Evolutionary conservation across 2,329 filamentous ascomycete genomes (phyloP).

Genomic region (Hymenoscyphus fraxineus): DNA sequence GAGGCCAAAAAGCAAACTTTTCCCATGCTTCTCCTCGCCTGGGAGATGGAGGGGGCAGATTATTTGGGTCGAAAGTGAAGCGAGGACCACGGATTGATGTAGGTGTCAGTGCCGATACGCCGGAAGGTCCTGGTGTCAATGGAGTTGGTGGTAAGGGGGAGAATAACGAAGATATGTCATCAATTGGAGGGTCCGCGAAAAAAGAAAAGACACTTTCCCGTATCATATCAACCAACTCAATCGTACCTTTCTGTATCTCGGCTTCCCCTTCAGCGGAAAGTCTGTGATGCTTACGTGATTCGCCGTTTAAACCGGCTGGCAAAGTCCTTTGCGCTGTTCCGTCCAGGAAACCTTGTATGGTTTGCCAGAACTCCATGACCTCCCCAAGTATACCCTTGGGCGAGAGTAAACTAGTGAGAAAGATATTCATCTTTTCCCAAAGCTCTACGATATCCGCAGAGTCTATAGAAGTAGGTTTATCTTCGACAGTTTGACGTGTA

Average conservation of each 20-base stretch:
- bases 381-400: constrained; percentile 80
- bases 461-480: constrained; percentile 65
- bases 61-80: constrained; percentile 76
- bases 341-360: constrained; percentile 82
- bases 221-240: constrained; percentile 80
- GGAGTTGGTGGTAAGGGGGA: constrained; percentile 74
- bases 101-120: constrained; percentile 40
- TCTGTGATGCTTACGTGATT: constrained; percentile 76
- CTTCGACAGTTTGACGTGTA: constrained; percentile 61
- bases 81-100: constrained; percentile 63
- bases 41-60: constrained; percentile 71
- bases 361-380: constrained; percentile 91
- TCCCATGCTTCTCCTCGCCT: constrained; percentile 84
- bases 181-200: constrained; percentile 82
- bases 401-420: constrained; percentile 71
- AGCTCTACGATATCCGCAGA: constrained; percentile 77
- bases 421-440: constrained; percentile 83
- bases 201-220: constrained; percentile 76
- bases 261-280: constrained; percentile 66
- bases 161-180: constrained; percentile 84
- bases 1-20: constrained; percentile 93
- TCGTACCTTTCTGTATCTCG: constrained; percentile 71
- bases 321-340: constrained; percentile 77
- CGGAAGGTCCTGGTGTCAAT: constrained; percentile 58
- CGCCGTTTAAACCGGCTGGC: constrained; percentile 75